phyloP scores from a whole-genome alignment of 257 asterid genomes.

The Solanum commersonii region DNA sequence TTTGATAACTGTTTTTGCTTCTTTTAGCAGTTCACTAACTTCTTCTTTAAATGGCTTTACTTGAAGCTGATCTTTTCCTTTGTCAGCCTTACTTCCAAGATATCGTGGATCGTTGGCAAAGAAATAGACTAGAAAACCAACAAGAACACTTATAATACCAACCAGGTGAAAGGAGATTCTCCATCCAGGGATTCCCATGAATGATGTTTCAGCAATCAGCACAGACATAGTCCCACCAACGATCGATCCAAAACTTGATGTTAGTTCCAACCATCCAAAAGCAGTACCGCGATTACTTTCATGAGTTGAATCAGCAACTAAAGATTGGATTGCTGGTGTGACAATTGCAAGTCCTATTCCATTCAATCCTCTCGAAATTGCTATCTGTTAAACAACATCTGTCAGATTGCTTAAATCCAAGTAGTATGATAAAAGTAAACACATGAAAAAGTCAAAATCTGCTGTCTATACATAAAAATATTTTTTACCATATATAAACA shows the following conservation, averaged over 20 bases:
- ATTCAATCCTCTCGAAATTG: slow-evolving; percentile 72
- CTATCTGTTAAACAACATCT: slow-evolving; percentile 31
- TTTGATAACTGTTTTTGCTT: slow-evolving; percentile 47
- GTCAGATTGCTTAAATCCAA: background rate
- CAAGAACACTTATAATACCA: slow-evolving; percentile 46
- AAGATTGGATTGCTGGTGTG: slow-evolving; percentile 64
- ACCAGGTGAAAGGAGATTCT: slow-evolving; percentile 72
- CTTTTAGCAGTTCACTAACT: slow-evolving; percentile 8
- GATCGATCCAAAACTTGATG: slow-evolving; percentile 54
- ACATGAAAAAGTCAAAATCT: too few species aligned
- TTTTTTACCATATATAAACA: too few species aligned
- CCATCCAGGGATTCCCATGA: slow-evolving; percentile 85
- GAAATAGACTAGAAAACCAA: slow-evolving; percentile 53
- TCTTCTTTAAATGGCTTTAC: background rate
- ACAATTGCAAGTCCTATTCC: slow-evolving; percentile 88
- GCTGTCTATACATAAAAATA: too few species aligned
- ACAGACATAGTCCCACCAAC: slow-evolving; percentile 59
- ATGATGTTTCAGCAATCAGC: slow-evolving; percentile 48
- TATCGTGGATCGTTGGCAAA: slow-evolving; percentile 66
- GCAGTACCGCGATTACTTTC: slow-evolving; percentile 77
- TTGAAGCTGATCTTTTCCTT: slow-evolving; percentile 15
- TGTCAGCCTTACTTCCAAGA: slow-evolving; percentile 14
- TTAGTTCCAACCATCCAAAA: slow-evolving; percentile 65
- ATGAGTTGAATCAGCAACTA: slow-evolving; percentile 71
- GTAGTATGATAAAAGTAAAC: too few species aligned